phyloP scores from a whole-genome alignment of 2,329 filamentous ascomycete species.

The Neofusicoccum umdonicola region DNA sequence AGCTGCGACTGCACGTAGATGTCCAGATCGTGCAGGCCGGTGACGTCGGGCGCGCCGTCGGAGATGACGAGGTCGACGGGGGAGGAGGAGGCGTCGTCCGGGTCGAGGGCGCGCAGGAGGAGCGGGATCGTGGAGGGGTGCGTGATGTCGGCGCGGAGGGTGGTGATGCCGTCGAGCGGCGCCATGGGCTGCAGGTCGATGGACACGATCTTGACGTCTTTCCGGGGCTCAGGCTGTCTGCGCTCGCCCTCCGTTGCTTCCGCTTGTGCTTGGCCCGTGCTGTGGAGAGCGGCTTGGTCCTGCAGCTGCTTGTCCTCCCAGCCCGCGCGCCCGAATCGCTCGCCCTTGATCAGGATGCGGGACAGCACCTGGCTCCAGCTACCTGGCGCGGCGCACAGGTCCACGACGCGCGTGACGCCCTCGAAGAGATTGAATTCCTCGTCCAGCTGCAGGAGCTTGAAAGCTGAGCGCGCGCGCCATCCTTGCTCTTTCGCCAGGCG shows the following conservation, averaged over 20 bases:
- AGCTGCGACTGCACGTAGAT: slow-evolving; percentile 97
- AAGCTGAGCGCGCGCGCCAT: slow-evolving; percentile 93
- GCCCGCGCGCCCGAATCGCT: slow-evolving; percentile 79
- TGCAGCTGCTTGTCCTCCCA: slow-evolving; percentile 82
- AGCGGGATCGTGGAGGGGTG: slow-evolving; percentile 93
- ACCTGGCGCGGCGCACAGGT: slow-evolving; percentile 91
- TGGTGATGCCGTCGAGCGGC: slow-evolving; percentile 87
- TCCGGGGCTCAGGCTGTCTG: slow-evolving; percentile 46
- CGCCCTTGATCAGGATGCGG: slow-evolving; percentile 86
- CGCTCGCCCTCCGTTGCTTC: slow-evolving; percentile 21
- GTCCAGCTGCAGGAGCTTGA: slow-evolving; percentile 94
- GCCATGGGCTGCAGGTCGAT: slow-evolving; percentile 97
- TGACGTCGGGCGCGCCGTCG: slow-evolving; percentile 94
- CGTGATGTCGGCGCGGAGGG: slow-evolving; percentile 91
- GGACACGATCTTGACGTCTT: slow-evolving; percentile 87
- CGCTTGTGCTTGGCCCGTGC: neutral
- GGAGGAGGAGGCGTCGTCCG: slow-evolving; percentile 60
- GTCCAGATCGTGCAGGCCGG: slow-evolving; percentile 92
- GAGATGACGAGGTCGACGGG: slow-evolving; percentile 92
- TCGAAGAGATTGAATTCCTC: slow-evolving; percentile 94
- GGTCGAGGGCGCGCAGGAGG: slow-evolving; percentile 79
- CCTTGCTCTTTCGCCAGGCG: slow-evolving; percentile 97
- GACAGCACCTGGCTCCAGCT: slow-evolving; percentile 98
- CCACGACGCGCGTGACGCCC: slow-evolving; percentile 86
- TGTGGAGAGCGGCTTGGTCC: slow-evolving; percentile 49